Percentiles rank a stretch among this genome's conserved stretches.
phyloP scores from a whole-genome alignment of 2,329 filamentous ascomycete species.

The Paraconiothyrium sp. region DNA sequence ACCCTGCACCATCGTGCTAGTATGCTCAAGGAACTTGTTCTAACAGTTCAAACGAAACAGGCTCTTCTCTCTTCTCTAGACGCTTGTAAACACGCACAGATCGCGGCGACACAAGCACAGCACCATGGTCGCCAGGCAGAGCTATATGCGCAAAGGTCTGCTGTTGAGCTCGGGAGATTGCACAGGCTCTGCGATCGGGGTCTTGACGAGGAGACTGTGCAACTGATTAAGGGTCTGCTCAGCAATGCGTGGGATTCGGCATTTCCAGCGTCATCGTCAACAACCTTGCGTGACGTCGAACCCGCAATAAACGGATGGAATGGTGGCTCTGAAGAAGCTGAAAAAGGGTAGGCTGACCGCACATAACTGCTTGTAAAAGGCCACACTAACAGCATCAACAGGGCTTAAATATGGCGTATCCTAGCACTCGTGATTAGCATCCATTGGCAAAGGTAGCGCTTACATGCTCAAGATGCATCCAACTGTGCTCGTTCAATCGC shows the following conservation, averaged over 20 bases:
- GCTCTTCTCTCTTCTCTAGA: conserved; percentile 32
- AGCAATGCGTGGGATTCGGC: background rate
- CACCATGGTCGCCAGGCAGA: conserved; percentile 36
- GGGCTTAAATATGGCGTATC: background rate
- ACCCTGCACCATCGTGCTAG: conserved; percentile 9
- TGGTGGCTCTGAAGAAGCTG: background rate
- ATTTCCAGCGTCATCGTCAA: background rate
- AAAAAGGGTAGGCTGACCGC: background rate
- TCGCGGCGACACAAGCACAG: conserved; percentile 29
- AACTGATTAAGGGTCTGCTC: conserved; percentile 22
- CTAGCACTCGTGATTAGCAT: background rate
- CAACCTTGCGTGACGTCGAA: background rate
- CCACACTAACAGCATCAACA: background rate
- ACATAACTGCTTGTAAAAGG: background rate
- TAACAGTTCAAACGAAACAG: conserved; percentile 30
- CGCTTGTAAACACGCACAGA: conserved; percentile 28
- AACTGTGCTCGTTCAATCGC: background rate
- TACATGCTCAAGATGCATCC: background rate
- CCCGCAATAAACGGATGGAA: background rate
- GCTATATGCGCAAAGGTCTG: conserved; percentile 24
- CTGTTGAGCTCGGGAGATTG: conserved; percentile 22
- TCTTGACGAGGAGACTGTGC: conserved; percentile 25
- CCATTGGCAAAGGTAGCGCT: background rate
- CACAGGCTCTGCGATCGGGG: conserved; percentile 21
- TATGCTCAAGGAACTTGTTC: conserved; percentile 18